Evolutionary conservation across 176 grass and related monocot species (phyloP), one percentile per base, ranked within the genome.

Genomic region (Musa itinerans): DNA sequence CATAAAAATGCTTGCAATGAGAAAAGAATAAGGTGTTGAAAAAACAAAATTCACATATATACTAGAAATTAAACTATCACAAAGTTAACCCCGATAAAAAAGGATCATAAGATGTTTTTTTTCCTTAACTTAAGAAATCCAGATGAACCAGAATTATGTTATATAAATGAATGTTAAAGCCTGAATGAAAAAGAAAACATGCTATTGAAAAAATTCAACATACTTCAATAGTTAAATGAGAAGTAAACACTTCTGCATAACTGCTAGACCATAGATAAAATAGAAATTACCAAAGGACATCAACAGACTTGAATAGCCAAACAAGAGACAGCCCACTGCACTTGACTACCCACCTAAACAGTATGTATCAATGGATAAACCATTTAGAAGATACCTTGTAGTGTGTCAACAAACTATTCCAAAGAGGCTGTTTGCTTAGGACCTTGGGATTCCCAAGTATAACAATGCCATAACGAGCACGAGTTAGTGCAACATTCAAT

Each of bases 321-420:
- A 61, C 17, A 61, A 61, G 7, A 61, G n/a, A 20, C n/a, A 61
- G 34, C 14, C 2, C 15, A 7, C 0, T 61, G 57, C 57, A 61
- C 17, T n/a, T 20, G 9, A n/a, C 17, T 61, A 20, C 2, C 17
- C 19, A 61, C 57, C 57, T 1, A 17, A 17, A 21, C n/a, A n/a
- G 19, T 61, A 8, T 61, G 15, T 2, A 20, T 21, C 1, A 12
- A 65, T 26, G 9, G 26, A 65, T 10, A 25, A 26, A 4, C 63
- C 50, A 50, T 9, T 50, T 26, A 70, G n/a, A 70, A 20, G 43
- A 50, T 85, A 95, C 96, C 96, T 99, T 95, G 81, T 99, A 99
- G 83, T 99, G 96, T 15, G 96, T 99, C 88, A 99, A 94, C 76
- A 99, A 89, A 64, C 91, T 86, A 91, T 99, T 99, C 96, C 96